Evolutionary conservation across 345 rosid species (phyloP).

Genomic region (Conringia planisiliqua): DNA sequence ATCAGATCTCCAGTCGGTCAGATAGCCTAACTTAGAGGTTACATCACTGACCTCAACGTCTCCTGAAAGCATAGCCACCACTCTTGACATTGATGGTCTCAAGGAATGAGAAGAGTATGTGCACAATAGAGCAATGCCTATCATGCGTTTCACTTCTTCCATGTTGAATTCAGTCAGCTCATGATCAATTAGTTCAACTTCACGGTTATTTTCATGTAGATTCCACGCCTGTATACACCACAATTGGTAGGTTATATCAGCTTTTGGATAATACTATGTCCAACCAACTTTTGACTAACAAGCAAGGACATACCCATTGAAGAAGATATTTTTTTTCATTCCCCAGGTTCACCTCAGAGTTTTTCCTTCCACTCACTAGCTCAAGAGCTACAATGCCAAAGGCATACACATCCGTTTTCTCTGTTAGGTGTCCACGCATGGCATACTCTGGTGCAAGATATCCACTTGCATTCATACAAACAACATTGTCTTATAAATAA

Average conservation of each 20-base stretch:
- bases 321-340: slow-evolving; percentile 46
- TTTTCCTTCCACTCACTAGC: slow-evolving; percentile 40
- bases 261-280: neutral
- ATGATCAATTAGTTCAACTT: slow-evolving; percentile 42
- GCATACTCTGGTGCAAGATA: slow-evolving; percentile 71
- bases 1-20: slow-evolving; percentile 20
- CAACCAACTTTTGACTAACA: neutral
- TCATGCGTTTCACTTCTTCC: slow-evolving; percentile 34
- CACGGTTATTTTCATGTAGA: slow-evolving; percentile 40
- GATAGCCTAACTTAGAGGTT: slow-evolving; percentile 37
- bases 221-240: slow-evolving; percentile 48
- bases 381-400: too few species aligned
- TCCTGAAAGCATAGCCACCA: slow-evolving; percentile 59
- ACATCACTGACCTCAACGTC: slow-evolving; percentile 48
- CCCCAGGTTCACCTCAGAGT: slow-evolving; percentile 25
- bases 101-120: slow-evolving; percentile 32
- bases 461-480: slow-evolving; percentile 33
- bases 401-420: slow-evolving; percentile 56
- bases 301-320: slow-evolving; percentile 44
- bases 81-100: slow-evolving; percentile 64
- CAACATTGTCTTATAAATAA: slow-evolving; percentile 30
- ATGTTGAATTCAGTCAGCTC: slow-evolving; percentile 17
- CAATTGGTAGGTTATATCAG: neutral
- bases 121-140: slow-evolving; percentile 55
- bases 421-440: slow-evolving; percentile 60